Evolutionary conservation across 2,329 filamentous ascomycete genomes (phyloP), one percentile per base, ranked within the genome.

Genomic region (Aspergillus clavatus): DNA sequence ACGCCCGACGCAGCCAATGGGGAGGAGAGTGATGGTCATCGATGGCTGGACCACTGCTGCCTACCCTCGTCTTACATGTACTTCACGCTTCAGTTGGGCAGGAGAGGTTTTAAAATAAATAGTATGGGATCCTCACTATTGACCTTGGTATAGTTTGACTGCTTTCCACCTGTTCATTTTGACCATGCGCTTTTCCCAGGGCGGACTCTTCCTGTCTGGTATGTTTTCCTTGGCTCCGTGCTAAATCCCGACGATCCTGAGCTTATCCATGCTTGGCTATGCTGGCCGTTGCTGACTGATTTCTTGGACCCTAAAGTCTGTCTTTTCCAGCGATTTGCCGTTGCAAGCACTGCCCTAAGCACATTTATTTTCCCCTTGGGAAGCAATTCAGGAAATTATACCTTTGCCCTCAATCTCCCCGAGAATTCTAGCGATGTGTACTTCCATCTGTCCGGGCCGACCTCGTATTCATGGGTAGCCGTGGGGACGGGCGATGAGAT

Each of bases 321-420:
- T 33, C 29, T 19, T 10, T 33, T 19, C 14, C 29, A 10, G 29
- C 29, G 16, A 4, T 1, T 33, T 19, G 8, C n/a, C 11, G 29
- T 33, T 18, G 16, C n/a, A 33, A 33, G 7, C 18, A 79, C 78
- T 74, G 73, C 74, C 11, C 74, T 39, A 6, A 50, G 47, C 45
- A 46, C 53, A 11, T 57, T 56, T 40, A 50, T 46, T 23, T 36
- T 50, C 7, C 48, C 55, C 8, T 38, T 55, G 2, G 27, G 44
- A 12, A 41, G 22, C n/a, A 46, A 42, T 11, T 43, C 47, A 2
- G 28, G 28, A 7, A 51, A 54, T 24, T 57, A 48, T 31, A 52
- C 52, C 4, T 59, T 59, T 36, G 54, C 57, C 8, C 38, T 60
- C 16, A 59, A 57, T 40, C 40, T 60, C 19, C 54, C 58, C 7